Evolutionary conservation across 257 asterid species (phyloP), one percentile per base, ranked within the genome.

Genomic region (Eustoma russellianum): DNA sequence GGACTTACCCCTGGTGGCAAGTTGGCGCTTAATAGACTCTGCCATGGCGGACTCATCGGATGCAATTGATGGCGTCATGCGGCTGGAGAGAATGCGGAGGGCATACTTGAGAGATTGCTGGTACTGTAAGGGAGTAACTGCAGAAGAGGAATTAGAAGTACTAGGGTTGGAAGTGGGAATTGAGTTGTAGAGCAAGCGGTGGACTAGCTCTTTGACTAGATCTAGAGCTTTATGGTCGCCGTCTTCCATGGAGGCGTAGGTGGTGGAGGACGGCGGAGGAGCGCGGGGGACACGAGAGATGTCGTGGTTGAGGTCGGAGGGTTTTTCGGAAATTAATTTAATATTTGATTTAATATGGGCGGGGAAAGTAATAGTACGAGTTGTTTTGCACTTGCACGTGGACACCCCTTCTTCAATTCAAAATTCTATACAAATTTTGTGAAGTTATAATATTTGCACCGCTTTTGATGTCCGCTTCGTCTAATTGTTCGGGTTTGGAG

Each of bases 1-100:
- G 57, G 99, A 83, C 79, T 92, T 92, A 79, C 99, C 99, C 34
- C 82, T 70, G 14, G 91, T 88, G 66, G 95, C 99, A 59, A 92
- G 85, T 38, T 77, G 81, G 49, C 97, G 80, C 72, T 92, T 92
- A 65, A 92, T 83, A 46, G 97, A 88, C 78, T 92, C 95, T 34
- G 82, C 94, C 83, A 92, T 74, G 47, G 99, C 80, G 53, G 83
- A 64, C 13, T 78, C 94, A 62, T 88, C 93, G 1, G 79, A 59
- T 6, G 82, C 65, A 65, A 88, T 79, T 47, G 97, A 83, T 3
- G 94, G 94, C 19, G 83, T 76, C 93, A 92, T 81, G 49, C 95
- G 89, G 65, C 99, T 88, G 57, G 88, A 83, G 51, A 92, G 88
- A 52, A 92, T 81, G 57, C 99, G 95, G 50, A 77, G 66, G 43